Conservation (phyloP, 2,329 filamentous ascomycete species). For the Coniochaeta prunicola region DNA sequence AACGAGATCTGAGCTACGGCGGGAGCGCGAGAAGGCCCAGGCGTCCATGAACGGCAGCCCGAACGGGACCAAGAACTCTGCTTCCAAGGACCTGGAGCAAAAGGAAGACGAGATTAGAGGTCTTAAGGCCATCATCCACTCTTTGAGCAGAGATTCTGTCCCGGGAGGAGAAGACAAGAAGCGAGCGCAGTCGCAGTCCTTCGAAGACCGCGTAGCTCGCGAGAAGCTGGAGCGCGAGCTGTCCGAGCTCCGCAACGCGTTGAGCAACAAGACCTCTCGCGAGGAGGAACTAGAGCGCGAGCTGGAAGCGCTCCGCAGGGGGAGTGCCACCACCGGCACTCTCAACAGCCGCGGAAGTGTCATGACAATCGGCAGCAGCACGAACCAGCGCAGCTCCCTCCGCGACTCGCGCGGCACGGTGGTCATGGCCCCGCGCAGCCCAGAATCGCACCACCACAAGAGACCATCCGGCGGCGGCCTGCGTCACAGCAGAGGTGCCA, state of each 20-base stretch:
- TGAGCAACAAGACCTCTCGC: conserved; percentile 64
- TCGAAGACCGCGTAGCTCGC: conserved; percentile 49
- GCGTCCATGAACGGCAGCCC: conserved; percentile 48
- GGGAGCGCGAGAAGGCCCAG: conserved; percentile 78
- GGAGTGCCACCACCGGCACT: conserved; percentile 20
- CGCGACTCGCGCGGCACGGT: conserved; percentile 63
- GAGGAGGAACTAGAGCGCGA: conserved; percentile 86
- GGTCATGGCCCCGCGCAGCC: conserved; percentile 45
- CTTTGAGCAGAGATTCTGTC: conserved; percentile 72
- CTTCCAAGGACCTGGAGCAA: conserved; percentile 75
- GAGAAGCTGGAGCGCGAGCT: conserved; percentile 77
- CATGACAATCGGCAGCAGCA: conserved; percentile 35
- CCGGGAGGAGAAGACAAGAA: conserved; percentile 29
- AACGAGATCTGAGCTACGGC: conserved; percentile 76
- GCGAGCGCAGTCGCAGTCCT: conserved; percentile 27
- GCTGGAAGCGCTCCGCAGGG: conserved; percentile 57
- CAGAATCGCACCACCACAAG: conserved; percentile 37
- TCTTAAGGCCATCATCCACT: conserved; percentile 96
- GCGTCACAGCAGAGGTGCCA: conserved; percentile 36
- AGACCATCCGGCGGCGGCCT: conserved; percentile 11
- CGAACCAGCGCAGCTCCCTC: conserved; percentile 45
- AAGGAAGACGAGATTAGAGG: conserved; percentile 97
- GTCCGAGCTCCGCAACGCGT: conserved; percentile 63
- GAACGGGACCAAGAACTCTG: conserved; percentile 30
- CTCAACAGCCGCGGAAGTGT: conserved; percentile 41